These are phyloP conservation scores for Citrullus colocynthis DNA, from an alignment of 306 rosid genomes.

Conservation along the genomic window DNA sequence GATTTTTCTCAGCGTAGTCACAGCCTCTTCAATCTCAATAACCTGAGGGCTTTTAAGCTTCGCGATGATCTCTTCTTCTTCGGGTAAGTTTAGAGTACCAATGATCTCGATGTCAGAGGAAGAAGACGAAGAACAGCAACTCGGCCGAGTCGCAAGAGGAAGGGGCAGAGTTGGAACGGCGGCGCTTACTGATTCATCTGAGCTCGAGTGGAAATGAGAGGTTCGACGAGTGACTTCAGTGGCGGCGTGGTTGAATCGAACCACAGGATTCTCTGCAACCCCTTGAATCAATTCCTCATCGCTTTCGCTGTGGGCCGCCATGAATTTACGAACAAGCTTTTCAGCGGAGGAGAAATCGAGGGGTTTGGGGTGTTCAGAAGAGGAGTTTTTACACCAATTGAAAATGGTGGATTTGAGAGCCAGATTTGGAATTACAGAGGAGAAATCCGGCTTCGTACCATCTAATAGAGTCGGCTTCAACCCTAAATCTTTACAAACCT, in stretches of 20 bases:
- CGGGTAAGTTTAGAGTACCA: conserved; percentile 13
- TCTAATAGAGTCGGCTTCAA: conserved; percentile 43
- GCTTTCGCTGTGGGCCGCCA: conserved; percentile 8
- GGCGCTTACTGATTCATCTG: conserved; percentile 33
- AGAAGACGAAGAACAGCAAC: conserved; percentile 44
- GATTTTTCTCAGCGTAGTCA: conserved; percentile 38
- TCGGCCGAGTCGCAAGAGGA: conserved; percentile 35
- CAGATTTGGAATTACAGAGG: conserved; percentile 65
- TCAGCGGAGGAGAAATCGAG: conserved; percentile 21
- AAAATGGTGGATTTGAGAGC: conserved; percentile 69
- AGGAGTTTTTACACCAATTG: conserved; percentile 45
- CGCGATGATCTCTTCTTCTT: conserved; percentile 32
- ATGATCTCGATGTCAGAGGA: conserved; percentile 46
- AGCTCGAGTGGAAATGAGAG: conserved; percentile 28
- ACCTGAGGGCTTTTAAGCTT: conserved; percentile 38
- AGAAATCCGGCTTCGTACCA: conserved; percentile 53
- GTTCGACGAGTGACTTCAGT: conserved; percentile 22
- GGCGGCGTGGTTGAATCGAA: conserved; percentile 28
- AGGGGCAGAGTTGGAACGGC: conserved; percentile 29
- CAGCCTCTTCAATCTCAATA: conserved; percentile 40
- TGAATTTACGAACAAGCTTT: conserved; percentile 29
- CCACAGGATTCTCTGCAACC: conserved; percentile 18
- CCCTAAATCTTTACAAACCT: conserved; percentile 36
- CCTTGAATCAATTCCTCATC: conserved; percentile 16
- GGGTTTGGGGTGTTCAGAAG: conserved; percentile 21